phyloP scores from a whole-genome alignment of 116 monocot genomes.

The Trichopus zeylanicus region DNA sequence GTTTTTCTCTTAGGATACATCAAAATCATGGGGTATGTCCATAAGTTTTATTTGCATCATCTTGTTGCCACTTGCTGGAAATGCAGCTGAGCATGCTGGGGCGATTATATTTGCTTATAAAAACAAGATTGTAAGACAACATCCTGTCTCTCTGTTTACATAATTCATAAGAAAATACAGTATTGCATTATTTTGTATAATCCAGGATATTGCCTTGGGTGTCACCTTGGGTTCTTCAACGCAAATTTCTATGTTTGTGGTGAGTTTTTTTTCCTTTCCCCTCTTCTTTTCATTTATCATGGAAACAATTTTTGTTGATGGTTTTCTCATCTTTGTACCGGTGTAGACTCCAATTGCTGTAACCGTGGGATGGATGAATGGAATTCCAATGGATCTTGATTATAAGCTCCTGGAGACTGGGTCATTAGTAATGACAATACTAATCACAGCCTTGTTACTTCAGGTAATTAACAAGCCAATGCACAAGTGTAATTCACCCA shows the following conservation, averaged over 20 bases:
- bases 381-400: slow-evolving; percentile 47
- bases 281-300: background rate
- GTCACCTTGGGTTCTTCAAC: slow-evolving; percentile 60
- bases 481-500: too few relatives aligned
- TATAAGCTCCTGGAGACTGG: slow-evolving; percentile 41
- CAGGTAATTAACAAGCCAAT: slow-evolving; percentile 19
- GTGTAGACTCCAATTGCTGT: slow-evolving; percentile 44
- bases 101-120: slow-evolving; percentile 70
- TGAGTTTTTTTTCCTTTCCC: slow-evolving; percentile 12
- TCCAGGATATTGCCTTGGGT: slow-evolving; percentile 58
- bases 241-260: slow-evolving; percentile 66
- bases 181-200: background rate
- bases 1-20: slow-evolving; percentile 26
- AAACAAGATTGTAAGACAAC: slow-evolving; percentile 49
- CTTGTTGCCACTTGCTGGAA: slow-evolving; percentile 60
- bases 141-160: background rate
- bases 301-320: background rate
- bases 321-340: too few relatives aligned
- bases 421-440: slow-evolving; percentile 32
- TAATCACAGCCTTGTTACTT: slow-evolving; percentile 35
- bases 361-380: slow-evolving; percentile 53
- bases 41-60: slow-evolving; percentile 63
- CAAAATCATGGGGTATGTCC: slow-evolving; percentile 38
- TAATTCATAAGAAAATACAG: background rate
- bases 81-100: slow-evolving; percentile 71